Evolutionary conservation across 129 eudicot genomes (phyloP), one percentile per base, ranked within the genome.

Genomic region (Centrapalus pauciflorus): DNA sequence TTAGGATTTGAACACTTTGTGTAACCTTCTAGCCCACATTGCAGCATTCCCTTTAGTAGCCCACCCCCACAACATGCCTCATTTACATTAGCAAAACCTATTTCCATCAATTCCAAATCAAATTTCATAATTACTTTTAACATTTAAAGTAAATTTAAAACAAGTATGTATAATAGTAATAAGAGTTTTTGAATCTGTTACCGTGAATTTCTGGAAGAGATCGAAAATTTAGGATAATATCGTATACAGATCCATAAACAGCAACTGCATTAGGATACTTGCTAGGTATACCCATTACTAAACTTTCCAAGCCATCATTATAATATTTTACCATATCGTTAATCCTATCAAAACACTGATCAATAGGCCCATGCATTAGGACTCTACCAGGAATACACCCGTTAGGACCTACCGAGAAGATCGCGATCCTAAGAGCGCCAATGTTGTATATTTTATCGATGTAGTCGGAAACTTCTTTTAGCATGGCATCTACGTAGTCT

Each of bases 301-400:
- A 1, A 43, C 61, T 77, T 33, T 81, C 81, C 35, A 84, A 16
- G 4, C 84, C 90, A 50, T n/a, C 5, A 45, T 84, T 84, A 27
- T 69, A 84, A 55, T 68, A 25, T 67, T 70, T 84, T 10, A 75
- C 83, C 81, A 81, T 84, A 55, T 65, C 63, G 52, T 84, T 80
- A 76, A 84, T 70, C 75, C 61, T 70, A 50, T 79, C 83, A 55
- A 14, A 70, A 65, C 90, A 84, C 0, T 86, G 83, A 32, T 86
- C 81, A 55, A 43, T 62, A 2, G 85, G 85, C 52, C 80, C 14
- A 5, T 35, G 43, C 19, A 45, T 0, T 8, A 73, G 72, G n/a
- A 75, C 26, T 56, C 83, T 66, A 6, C 86, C 90, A 4, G 90
- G 90, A 55, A 77, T 83, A 70, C 90, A 84, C 0, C 90, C 90